These are phyloP conservation scores for Brassica balearica DNA, from an alignment of 441 rosid genomes.

Conservation along the genomic window DNA sequence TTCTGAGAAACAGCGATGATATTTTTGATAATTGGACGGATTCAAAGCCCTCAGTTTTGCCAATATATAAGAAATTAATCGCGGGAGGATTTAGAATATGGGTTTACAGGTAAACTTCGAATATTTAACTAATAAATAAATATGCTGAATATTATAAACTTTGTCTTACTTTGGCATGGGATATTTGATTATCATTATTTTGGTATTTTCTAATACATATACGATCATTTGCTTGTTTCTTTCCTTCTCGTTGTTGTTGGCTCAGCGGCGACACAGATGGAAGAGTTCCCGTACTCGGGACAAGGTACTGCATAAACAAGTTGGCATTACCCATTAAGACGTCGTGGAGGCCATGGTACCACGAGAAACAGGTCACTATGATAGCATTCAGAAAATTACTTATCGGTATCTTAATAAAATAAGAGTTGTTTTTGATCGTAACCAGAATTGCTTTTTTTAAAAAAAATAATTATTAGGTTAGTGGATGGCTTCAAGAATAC, in stretches of 20 bases:
- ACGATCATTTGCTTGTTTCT: background rate
- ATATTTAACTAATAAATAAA: background rate
- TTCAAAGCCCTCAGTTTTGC: slow-evolving; percentile 63
- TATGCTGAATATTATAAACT: background rate
- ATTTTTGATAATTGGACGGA: slow-evolving; percentile 58
- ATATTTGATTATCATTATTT: background rate
- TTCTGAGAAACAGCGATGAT: slow-evolving; percentile 44
- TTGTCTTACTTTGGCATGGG: background rate
- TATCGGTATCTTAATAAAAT: background rate
- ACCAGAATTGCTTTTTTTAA: background rate
- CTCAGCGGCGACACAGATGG: slow-evolving; percentile 92
- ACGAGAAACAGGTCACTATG: slow-evolving; percentile 64
- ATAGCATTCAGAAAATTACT: background rate
- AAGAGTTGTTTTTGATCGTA: background rate
- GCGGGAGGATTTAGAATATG: slow-evolving; percentile 71
- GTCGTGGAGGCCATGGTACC: slow-evolving; percentile 89
- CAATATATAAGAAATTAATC: slow-evolving; percentile 75
- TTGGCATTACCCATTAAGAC: slow-evolving; percentile 62
- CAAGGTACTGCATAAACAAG: slow-evolving; percentile 66
- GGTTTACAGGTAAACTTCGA: slow-evolving; percentile 70
- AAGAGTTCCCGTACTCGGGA: slow-evolving; percentile 81
- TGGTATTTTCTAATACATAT: slow-evolving; percentile 6
- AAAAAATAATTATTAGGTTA: slow-evolving; percentile 51
- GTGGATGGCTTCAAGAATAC: slow-evolving; percentile 91
- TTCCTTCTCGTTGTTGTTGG: slow-evolving; percentile 25